These are phyloP conservation scores for Schizopora paradoxa DNA, from an alignment of 1,284 basidiomycete genomes.

Conservation along the genomic window DNA sequence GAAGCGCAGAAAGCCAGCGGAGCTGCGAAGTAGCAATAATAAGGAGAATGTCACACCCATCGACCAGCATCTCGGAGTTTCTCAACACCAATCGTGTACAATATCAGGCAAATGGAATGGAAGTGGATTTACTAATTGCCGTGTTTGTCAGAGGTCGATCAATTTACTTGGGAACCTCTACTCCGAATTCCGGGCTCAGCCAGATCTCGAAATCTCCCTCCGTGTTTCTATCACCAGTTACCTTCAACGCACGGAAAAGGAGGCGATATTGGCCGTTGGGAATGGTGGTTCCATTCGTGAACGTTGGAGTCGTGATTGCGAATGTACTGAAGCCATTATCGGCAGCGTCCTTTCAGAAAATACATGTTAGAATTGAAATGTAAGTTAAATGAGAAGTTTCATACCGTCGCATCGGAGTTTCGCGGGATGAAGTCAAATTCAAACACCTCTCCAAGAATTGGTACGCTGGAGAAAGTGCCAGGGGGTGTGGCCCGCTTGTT, in stretches of 20 bases:
- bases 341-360: constrained; percentile 23
- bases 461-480: constrained; percentile 31
- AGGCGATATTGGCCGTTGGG: constrained; percentile 57
- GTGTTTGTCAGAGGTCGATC: too few species aligned
- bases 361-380: constrained; percentile 11
- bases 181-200: constrained; percentile 34
- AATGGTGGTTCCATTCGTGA: constrained; percentile 54
- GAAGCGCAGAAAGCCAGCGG: constrained; percentile 34
- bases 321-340: constrained; percentile 37
- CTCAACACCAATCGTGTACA: too few species aligned
- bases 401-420: constrained; percentile 33
- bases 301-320: constrained; percentile 34
- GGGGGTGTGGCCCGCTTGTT: constrained; percentile 27
- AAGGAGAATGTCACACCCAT: too few species aligned
- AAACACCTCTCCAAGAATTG: constrained; percentile 36
- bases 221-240: constrained; percentile 48
- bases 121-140: too few species aligned
- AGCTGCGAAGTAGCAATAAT: constrained; percentile 22
- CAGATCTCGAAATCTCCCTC: constrained; percentile 59
- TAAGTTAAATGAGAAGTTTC: constrained; percentile 19
- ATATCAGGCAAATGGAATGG: too few species aligned
- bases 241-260: constrained; percentile 52
- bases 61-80: too few species aligned
- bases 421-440: constrained; percentile 34
- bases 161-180: too few species aligned